These are phyloP conservation scores for Apiospora phragmitis DNA, from an alignment of 2,329 filamentous ascomycete genomes.

Conservation along the genomic window DNA sequence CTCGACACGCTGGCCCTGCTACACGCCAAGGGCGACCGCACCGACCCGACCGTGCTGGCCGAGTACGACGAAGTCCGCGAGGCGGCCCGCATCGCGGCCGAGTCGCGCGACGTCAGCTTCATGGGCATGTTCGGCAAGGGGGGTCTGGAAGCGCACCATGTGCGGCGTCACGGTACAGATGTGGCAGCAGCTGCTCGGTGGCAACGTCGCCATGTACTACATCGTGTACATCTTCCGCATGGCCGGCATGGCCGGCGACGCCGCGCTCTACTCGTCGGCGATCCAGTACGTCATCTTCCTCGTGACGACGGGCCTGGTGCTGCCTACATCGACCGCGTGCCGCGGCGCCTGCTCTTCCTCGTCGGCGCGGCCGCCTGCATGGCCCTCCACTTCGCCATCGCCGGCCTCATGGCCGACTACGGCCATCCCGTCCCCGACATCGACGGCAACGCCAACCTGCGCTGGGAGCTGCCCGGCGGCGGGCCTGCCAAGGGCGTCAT, in stretches of 20 bases:
- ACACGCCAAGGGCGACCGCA: slow-evolving; percentile 20
- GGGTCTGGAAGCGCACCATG: slow-evolving; percentile 51
- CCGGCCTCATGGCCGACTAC: slow-evolving; percentile 49
- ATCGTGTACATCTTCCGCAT: slow-evolving; percentile 64
- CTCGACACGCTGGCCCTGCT: slow-evolving; percentile 18
- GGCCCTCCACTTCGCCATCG: slow-evolving; percentile 47
- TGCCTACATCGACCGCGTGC: slow-evolving; percentile 50
- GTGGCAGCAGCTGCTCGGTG: slow-evolving; percentile 57
- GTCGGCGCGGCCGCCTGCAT: slow-evolving; percentile 46
- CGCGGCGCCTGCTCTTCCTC: slow-evolving; percentile 48
- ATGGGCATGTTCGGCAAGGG: slow-evolving; percentile 46
- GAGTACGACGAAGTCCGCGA: slow-evolving; percentile 37
- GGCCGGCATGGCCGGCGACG: slow-evolving; percentile 47
- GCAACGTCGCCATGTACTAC: slow-evolving; percentile 61
- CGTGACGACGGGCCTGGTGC: slow-evolving; percentile 49
- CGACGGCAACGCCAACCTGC: slow-evolving; percentile 46
- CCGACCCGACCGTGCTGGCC: slow-evolving; percentile 47
- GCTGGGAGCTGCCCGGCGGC: slow-evolving; percentile 40
- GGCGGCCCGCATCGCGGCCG: slow-evolving; percentile 37
- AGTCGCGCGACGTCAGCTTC: slow-evolving; percentile 40
- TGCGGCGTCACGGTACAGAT: slow-evolving; percentile 55
- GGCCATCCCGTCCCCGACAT: slow-evolving; percentile 45
- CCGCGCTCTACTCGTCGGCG: slow-evolving; percentile 48
- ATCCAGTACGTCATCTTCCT: slow-evolving; percentile 59
- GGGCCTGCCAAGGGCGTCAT: slow-evolving; percentile 50